Percentiles rank a stretch among this genome's conserved stretches.
Evolutionary conservation across 2,329 filamentous ascomycete species (phyloP).

Genomic region (Domatiomyces catenatus): DNA sequence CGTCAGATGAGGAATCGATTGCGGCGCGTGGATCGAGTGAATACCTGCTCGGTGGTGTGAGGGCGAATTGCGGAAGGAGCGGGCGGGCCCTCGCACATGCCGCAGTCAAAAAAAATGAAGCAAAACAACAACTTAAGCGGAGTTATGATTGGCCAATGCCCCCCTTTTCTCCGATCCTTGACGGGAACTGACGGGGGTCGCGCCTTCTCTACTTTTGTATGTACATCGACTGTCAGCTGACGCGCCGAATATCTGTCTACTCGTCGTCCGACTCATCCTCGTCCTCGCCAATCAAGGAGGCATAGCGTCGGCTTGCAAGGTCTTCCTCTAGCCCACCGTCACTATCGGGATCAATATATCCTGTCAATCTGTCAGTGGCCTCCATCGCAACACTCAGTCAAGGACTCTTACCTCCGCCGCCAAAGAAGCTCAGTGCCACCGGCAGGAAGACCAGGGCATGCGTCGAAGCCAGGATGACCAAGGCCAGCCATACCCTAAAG

Average conservation of each 20-base stretch:
- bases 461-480: conserved; percentile 74
- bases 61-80: no score
- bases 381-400: neutral
- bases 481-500: conserved; percentile 86
- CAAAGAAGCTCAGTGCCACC: conserved; percentile 70
- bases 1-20: neutral
- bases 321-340: conserved; percentile 85
- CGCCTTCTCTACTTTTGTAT: neutral
- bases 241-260: neutral
- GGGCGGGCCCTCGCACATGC: neutral
- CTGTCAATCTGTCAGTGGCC: conserved; percentile 20
- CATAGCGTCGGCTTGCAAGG: conserved; percentile 54
- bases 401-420: conserved; percentile 50
- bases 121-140: neutral
- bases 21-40: neutral
- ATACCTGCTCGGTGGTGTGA: neutral
- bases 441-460: conserved; percentile 87
- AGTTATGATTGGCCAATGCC: neutral
- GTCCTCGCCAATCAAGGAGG: conserved; percentile 61
- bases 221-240: neutral
- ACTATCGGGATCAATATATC: conserved; percentile 74
- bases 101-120: neutral
- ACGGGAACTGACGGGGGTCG: neutral
- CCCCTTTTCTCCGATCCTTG: neutral
- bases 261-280: conserved; percentile 56